Percentiles rank a stretch among this genome's conserved stretches.
Evolutionary conservation across 1,139 yeast species (phyloP).

Genomic region (Pichia kudriavzevii): DNA sequence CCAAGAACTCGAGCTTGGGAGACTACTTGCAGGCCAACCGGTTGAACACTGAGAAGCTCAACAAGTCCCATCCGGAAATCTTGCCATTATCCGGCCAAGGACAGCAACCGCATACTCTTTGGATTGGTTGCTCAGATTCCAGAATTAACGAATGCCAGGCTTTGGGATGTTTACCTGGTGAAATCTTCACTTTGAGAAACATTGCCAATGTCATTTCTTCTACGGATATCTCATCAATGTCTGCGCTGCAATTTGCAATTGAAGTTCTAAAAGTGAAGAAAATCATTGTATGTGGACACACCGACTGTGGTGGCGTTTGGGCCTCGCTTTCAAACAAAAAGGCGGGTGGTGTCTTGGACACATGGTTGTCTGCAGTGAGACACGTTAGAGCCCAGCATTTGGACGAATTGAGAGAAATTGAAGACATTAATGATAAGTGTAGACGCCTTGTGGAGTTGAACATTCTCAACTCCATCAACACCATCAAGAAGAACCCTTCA

Average conservation of each 20-base stretch:
- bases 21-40: constrained; percentile 65
- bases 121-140: constrained; percentile 96
- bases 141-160: constrained; percentile 56
- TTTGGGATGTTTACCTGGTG: constrained; percentile 83
- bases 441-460: constrained; percentile 71
- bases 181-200: constrained; percentile 86
- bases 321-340: constrained; percentile 68
- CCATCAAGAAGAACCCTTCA: constrained; percentile 61
- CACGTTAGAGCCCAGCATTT: constrained; percentile 41
- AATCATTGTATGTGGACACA: constrained; percentile 92
- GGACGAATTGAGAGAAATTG: constrained; percentile 36
- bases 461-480: constrained; percentile 53
- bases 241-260: constrained; percentile 86
- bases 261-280: constrained; percentile 78
- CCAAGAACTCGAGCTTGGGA: constrained; percentile 48
- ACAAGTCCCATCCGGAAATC: constrained; percentile 53
- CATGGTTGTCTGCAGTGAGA: constrained; percentile 70
- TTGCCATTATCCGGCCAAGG: constrained; percentile 73
- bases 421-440: constrained; percentile 52
- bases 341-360: constrained; percentile 68
- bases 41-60: constrained; percentile 56
- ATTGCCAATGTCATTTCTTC: constrained; percentile 77
- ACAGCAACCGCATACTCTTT: constrained; percentile 86
- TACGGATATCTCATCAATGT: constrained; percentile 69
- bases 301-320: constrained; percentile 95